A percentile compares a stretch with the other conserved stretches of the same genome.
Conservation (phyloP, 371 early-diverging fungal species). For the Lichtheimia corymbifera region DNA sequence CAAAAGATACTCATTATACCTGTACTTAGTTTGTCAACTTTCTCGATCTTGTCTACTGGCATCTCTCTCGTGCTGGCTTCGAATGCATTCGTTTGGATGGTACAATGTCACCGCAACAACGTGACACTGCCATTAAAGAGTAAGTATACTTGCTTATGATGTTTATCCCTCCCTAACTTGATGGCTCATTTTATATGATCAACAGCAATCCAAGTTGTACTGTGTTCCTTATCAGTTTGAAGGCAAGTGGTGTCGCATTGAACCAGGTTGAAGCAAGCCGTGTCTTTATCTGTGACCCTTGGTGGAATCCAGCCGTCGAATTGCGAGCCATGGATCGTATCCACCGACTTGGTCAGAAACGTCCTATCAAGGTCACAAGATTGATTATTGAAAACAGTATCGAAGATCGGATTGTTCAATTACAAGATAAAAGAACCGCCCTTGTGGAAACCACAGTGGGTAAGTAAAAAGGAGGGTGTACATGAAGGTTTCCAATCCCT, state of each 20-base stretch:
- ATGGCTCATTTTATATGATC: conserved; percentile 53
- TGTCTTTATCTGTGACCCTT: conserved; percentile 71
- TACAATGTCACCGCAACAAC: conserved; percentile 83
- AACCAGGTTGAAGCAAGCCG: conserved; percentile 94
- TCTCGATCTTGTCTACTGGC: conserved; percentile 92
- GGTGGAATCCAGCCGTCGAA: neutral
- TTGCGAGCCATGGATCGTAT: conserved; percentile 89
- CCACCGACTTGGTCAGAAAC: conserved; percentile 86
- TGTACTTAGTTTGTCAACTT: conserved; percentile 92
- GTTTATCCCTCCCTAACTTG: neutral
- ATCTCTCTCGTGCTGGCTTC: conserved; percentile 92
- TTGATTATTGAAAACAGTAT: conserved; percentile 95
- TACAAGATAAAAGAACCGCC: conserved; percentile 95
- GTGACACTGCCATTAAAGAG: conserved; percentile 76
- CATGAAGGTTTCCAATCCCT: neutral
- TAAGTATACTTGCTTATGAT: conserved; percentile 16
- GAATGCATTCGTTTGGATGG: conserved; percentile 93
- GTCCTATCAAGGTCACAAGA: conserved; percentile 88
- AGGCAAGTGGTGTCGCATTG: conserved; percentile 96
- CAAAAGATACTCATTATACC: neutral
- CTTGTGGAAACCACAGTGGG: conserved; percentile 92
- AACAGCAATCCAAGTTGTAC: conserved; percentile 82
- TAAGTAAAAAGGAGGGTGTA: conserved; percentile 37
- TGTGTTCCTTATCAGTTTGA: conserved; percentile 87
- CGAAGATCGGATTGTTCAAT: conserved; percentile 89